phyloP scores from a whole-genome alignment of 768 basidiomycete species.

The Agaricus subrufescens region DNA sequence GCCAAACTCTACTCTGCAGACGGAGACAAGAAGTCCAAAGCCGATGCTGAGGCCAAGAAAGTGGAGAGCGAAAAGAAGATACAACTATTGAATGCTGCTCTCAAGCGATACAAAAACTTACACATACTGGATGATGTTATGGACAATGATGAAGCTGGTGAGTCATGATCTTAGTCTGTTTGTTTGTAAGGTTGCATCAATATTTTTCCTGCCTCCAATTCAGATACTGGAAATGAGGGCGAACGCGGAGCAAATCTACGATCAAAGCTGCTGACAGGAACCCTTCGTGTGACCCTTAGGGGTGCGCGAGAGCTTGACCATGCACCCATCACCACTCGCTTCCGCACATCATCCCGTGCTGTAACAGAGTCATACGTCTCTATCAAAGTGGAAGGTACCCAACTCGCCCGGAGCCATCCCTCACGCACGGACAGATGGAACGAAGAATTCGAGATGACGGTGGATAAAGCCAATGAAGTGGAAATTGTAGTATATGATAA shows the following conservation, averaged over 20 bases:
- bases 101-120: slow-evolving; percentile 94
- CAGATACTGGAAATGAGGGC: slow-evolving; percentile 57
- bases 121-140: slow-evolving; percentile 88
- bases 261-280: slow-evolving; percentile 91
- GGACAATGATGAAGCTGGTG: slow-evolving; percentile 79
- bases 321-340: slow-evolving; percentile 65
- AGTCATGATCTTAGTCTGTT: slow-evolving; percentile 14
- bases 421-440: slow-evolving; percentile 96
- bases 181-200: not conserved
- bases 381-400: slow-evolving; percentile 94
- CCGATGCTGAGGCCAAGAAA: slow-evolving; percentile 90
- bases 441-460: slow-evolving; percentile 92
- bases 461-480: slow-evolving; percentile 98
- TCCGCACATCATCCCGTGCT: slow-evolving; percentile 77
- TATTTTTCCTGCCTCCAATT: slow-evolving; percentile 23
- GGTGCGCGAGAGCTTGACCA: slow-evolving; percentile 95
- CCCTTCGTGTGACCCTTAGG: slow-evolving; percentile 82
- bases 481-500: slow-evolving; percentile 96
- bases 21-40: slow-evolving; percentile 93
- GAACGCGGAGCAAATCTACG: slow-evolving; percentile 92
- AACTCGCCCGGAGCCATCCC: slow-evolving; percentile 87
- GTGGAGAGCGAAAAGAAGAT: slow-evolving; percentile 97
- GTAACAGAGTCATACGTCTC: slow-evolving; percentile 84
- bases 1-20: slow-evolving; percentile 93
- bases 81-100: slow-evolving; percentile 83